Percentiles rank a stretch among this genome's conserved stretches.
Conservation (phyloP, 345 rosid genomes). For the Litchi chinensis region DNA sequence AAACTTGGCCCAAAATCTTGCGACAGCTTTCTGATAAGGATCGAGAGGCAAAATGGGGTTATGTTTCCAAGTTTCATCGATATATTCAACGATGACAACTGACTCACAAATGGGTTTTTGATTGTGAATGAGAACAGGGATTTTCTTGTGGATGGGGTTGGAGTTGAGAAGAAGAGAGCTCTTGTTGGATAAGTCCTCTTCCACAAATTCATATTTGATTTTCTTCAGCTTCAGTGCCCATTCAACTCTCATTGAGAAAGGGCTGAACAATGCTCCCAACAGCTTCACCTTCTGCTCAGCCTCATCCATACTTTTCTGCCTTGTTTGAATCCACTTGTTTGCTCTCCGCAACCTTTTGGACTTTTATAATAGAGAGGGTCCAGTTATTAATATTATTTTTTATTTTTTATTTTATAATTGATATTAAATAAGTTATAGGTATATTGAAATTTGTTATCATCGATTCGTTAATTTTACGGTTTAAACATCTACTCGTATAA, state of each 20-base stretch:
- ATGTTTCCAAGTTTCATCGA: conserved; percentile 25
- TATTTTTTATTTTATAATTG: no score
- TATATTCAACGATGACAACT: conserved; percentile 28
- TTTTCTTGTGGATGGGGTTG: conserved; percentile 32
- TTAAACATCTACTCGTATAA: no score
- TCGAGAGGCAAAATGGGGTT: conserved; percentile 18
- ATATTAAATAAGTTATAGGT: no score
- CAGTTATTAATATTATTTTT: no score
- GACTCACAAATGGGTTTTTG: conserved; percentile 27
- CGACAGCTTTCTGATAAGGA: conserved; percentile 18
- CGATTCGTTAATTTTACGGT: no score
- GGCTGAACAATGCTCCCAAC: conserved; percentile 27
- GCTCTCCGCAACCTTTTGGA: no score
- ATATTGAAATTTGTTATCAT: no score
- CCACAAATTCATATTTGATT: conserved; percentile 19
- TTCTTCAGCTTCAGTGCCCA: conserved; percentile 32
- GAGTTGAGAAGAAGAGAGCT: conserved; percentile 24
- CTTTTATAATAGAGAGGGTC: no score
- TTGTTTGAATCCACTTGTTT: no score
- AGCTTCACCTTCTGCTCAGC: conserved; percentile 23
- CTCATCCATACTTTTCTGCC: background rate
- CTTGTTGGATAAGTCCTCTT: conserved; percentile 29
- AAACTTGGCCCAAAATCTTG: conserved; percentile 26
- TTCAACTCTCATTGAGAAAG: conserved; percentile 27
- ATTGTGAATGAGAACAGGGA: conserved; percentile 32